Percentiles rank a stretch among this genome's conserved stretches.
These are phyloP conservation scores for Tanacetum coccineum DNA, from an alignment of 129 eudicot genomes.

Conservation along the genomic window DNA sequence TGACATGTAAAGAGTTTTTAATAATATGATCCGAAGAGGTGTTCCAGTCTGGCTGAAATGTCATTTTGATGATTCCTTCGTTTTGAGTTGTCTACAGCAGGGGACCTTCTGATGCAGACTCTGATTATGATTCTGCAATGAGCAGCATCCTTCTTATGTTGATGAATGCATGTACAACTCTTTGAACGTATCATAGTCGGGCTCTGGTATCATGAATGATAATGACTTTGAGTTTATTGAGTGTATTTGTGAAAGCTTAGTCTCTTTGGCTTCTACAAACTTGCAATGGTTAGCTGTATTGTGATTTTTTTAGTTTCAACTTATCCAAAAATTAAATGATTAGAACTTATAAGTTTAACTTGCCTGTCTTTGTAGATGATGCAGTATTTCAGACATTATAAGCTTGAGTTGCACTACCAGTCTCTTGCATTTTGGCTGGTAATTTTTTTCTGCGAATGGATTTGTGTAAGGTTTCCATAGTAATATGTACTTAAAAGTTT, in stretches of 20 bases:
- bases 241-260: slow-evolving; percentile 87
- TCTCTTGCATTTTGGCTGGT: slow-evolving; percentile 96
- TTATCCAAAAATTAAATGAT: neutral
- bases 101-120: slow-evolving; percentile 71
- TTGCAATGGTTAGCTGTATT: slow-evolving; percentile 36
- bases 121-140: slow-evolving; percentile 87
- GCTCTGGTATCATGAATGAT: slow-evolving; percentile 40
- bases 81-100: slow-evolving; percentile 51
- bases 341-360: slow-evolving; percentile 13
- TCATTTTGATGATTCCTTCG: slow-evolving; percentile 16
- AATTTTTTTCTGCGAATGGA: slow-evolving; percentile 19
- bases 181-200: slow-evolving; percentile 46
- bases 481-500: slow-evolving; percentile 15
- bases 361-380: slow-evolving; percentile 67
- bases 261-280: slow-evolving; percentile 76
- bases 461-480: slow-evolving; percentile 21
- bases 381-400: slow-evolving; percentile 83
- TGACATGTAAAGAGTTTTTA: neutral
- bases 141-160: slow-evolving; percentile 62
- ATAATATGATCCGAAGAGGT: slow-evolving; percentile 1
- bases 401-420: slow-evolving; percentile 72
- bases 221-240: slow-evolving; percentile 78
- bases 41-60: neutral
- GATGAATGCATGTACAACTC: slow-evolving; percentile 71
- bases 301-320: neutral